Evolutionary conservation across 1,139 yeast genomes (phyloP), one percentile per base, ranked within the genome.

Genomic region (Ogataea hybrid): DNA sequence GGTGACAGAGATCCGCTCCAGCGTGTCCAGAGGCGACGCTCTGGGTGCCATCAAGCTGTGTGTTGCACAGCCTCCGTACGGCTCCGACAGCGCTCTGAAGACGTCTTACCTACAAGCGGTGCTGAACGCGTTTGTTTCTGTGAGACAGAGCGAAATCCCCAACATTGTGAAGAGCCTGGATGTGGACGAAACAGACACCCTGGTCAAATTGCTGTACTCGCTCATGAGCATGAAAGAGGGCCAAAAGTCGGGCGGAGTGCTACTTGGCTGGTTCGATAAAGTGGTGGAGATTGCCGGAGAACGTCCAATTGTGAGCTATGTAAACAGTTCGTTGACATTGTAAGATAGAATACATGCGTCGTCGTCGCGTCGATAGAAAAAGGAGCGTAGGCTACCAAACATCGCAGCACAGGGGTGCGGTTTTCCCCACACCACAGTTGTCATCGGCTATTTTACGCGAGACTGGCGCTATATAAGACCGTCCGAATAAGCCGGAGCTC

Each of bases 181-280:
- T 37, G 56, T 74, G 16, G 81, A 78, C 45, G 86, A 88, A 59
- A 86, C 83, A 51, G 95, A 86, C 56, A 81, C 79, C 6, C 77
- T 94, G 59, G 71, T 90, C 45, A 92, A 92, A 64, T 87, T 86
- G 63, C 70, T 92, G 47, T 94, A 90, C 67, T 84, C 83, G 58
- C 89, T 88, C 34, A 88, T 94, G 95, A 71, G 81, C 30, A 69
- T 83, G 8, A 73, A 79, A 22, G 79, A 80, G 53, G 88, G 94
- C 5, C 88, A 89, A 52, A 86, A 85, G 54, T 89, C 84, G 54
- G 96, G 97, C 16, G 96, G 96, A 35, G 72, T 83, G 42, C 65
- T 94, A 56, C 77, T 94, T 58, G 76, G 81, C 29, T 94, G 98
- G 98, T 88, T 84, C 61, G 97, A 92, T 56, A 89, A 88, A 65